Evolutionary conservation across 2,329 filamentous ascomycete genomes (phyloP), one percentile per base, ranked within the genome.

Genomic region (Fusarium redolens): DNA sequence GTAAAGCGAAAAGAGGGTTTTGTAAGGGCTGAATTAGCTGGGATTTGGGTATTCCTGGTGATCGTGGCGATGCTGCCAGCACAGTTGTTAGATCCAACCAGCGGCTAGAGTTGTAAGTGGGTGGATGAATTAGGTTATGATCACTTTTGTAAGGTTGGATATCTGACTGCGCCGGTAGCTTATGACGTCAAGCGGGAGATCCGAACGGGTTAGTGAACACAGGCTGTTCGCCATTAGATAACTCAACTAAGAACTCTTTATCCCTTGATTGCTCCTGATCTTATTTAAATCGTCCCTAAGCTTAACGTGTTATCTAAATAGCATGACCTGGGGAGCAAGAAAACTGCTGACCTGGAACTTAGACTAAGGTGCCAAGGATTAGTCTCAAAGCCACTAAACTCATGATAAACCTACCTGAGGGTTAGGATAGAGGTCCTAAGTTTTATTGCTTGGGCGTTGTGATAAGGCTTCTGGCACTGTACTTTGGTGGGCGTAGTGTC

Each of bases 1-100:
- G 30, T 50, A 4, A 17, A 4, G 3, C 13, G 11, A 22, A 11
- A 5, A 7, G 17, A 14, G 15, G 6, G 1, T 1, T 15, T 13
- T 33, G 7, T 11, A 14, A 22, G 17, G 2, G 5, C 15, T 33
- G 15, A 22, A 50, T 0, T 22, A 20, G 15, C 9, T 33, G 47
- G 17, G 15, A 18, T 7, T 22, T 22, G 7, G 11, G 5, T 50
- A 50, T 22, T 33, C 11, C 18, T 33, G 7, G 17, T 50, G 25
- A 25, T 25, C 25, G 25, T 25, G 25, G 25, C 5, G 15, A 50
- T 33, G 4, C 30, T 8, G 3, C 47, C 13, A 25, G 41, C 13
- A 18, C 10, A 4, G 11, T 2, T 31, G 28, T 50, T 18, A 4
- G n/a, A 50, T 50, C n/a, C 20, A 5, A 22, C 47, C 2, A 3